Evolutionary conservation across 371 early-diverging fungal species (phyloP).

Genomic region (Mortierella polycephala): DNA sequence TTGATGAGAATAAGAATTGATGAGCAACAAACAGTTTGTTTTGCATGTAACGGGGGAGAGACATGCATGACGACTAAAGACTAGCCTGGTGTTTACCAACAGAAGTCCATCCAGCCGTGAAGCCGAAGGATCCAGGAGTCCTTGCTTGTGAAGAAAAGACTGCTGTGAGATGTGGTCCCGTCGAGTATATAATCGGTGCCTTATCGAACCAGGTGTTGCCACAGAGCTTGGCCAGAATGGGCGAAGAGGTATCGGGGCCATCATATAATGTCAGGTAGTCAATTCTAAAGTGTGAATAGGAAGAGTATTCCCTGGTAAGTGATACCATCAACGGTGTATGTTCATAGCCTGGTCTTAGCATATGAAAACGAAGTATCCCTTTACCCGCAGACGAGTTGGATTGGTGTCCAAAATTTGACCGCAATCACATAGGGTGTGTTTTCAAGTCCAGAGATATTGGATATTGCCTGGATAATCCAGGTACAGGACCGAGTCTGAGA

Average conservation of each 20-base stretch:
- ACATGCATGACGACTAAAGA: background rate
- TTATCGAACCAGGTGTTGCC: conserved; percentile 29
- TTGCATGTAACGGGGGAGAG: background rate
- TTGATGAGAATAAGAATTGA: too few relatives aligned
- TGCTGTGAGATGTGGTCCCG: conserved; percentile 42
- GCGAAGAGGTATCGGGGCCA: conserved; percentile 30
- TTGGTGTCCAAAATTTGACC: conserved; percentile 30
- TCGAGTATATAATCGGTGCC: conserved; percentile 35
- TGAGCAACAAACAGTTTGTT: background rate
- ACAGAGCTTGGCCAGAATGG: conserved; percentile 36
- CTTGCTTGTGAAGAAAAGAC: conserved; percentile 34
- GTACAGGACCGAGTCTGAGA: conserved; percentile 22
- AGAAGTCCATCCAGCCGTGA: conserved; percentile 37
- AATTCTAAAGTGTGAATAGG: conserved; percentile 10
- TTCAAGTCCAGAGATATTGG: conserved; percentile 2
- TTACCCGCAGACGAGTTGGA: conserved; percentile 54
- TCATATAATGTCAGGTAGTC: conserved; percentile 53
- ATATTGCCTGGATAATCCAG: conserved; percentile 30
- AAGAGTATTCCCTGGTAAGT: background rate
- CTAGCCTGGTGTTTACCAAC: conserved; percentile 17
- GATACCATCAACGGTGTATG: background rate
- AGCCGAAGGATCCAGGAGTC: conserved; percentile 40
- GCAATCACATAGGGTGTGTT: conserved; percentile 31
- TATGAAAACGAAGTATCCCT: background rate
- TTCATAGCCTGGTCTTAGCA: background rate